Evolutionary conservation across 164 flowering plant species (phyloP).

Genomic region (Nymphaea thermarum): DNA sequence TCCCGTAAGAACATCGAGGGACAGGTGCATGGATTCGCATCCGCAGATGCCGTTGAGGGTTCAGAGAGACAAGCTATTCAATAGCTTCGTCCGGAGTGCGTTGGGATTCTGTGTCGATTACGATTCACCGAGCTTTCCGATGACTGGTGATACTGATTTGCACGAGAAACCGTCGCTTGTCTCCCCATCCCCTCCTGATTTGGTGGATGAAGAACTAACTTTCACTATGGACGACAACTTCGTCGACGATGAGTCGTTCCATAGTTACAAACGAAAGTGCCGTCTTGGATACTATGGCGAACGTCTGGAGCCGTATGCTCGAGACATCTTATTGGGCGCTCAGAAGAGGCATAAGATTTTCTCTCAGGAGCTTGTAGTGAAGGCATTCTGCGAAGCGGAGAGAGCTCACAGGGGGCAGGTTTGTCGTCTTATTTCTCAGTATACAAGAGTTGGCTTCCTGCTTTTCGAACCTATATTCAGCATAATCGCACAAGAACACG

Average conservation of each 20-base stretch:
- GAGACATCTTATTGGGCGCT: constrained; percentile 47
- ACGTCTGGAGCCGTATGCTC: constrained; percentile 35
- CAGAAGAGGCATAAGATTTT: constrained; percentile 67
- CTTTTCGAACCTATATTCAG: no score
- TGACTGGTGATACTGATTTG: constrained; percentile 7
- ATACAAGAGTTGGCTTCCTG: not conserved
- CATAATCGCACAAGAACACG: not conserved
- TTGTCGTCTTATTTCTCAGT: not conserved
- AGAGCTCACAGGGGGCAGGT: constrained; percentile 98
- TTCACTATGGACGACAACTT: constrained; percentile 66
- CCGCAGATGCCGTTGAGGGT: constrained; percentile 17
- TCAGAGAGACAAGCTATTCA: constrained; percentile 39
- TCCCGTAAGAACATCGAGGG: constrained; percentile 27
- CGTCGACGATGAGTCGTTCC: constrained; percentile 10
- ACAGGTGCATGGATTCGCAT: constrained; percentile 18
- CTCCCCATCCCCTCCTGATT: not conserved
- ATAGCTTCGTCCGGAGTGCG: constrained; percentile 58
- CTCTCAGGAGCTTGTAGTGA: constrained; percentile 55
- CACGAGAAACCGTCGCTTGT: not conserved
- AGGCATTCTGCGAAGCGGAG: constrained; percentile 89
- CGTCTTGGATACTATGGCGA: not conserved
- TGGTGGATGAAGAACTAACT: constrained; percentile 51
- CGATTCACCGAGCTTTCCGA: constrained; percentile 33
- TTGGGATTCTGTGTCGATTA: constrained; percentile 53
- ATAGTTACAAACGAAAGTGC: not conserved